Evolutionary conservation across 2,329 filamentous ascomycete species (phyloP), one percentile per base, ranked within the genome.

Genomic region (Phialemoniopsis sp.): DNA sequence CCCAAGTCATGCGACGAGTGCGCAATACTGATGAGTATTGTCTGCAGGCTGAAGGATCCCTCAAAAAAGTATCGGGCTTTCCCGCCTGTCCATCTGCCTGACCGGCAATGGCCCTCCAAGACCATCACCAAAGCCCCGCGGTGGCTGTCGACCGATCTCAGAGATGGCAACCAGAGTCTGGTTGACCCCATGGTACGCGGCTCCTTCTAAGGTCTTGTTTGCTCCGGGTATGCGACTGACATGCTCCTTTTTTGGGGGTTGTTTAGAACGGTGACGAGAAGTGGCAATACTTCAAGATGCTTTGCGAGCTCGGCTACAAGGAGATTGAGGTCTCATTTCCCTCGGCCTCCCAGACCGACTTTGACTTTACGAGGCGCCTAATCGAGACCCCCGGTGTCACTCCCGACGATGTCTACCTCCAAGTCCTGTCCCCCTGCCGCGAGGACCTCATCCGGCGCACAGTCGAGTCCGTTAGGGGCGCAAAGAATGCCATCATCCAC

Each of bases 291-390:
- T 97, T 97, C 73, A 83, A 90, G 66, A 94, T 95, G 89, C 80
- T 97, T 39, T 80, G 85, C 55, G 82, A 91, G 45, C 76, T 96
- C 36, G 91, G 93, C 52, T 97, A 94, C 76, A 97, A 96, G 68
- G 91, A 97, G 67, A 96, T 97, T 49, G 91, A 97, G 61, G 85
- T 96, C 15, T 93, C 90, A 5, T 97, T 95, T 67, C 91, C 91
- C 36, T 95, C 89, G 1, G 89, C 91, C 13, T 95, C 89, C 30
- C 85, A 95, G 59, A 95, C 87, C 56, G 93, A 97, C 68, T 97
- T 90, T 70, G 88, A 95, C 70, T 97, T 97, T 59, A 95, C 89
- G 31, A 78, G 89, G 50, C 81, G 84, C 55, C 72, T 97, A 50
- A 80, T 96, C 48, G 84, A 94, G 54, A 95, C 89, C 2, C 87